Percentiles rank a stretch among this genome's conserved stretches.
These are phyloP conservation scores for Cladosporium austrohemisphaericum DNA, from an alignment of 2,329 filamentous ascomycete genomes.

Conservation along the genomic window DNA sequence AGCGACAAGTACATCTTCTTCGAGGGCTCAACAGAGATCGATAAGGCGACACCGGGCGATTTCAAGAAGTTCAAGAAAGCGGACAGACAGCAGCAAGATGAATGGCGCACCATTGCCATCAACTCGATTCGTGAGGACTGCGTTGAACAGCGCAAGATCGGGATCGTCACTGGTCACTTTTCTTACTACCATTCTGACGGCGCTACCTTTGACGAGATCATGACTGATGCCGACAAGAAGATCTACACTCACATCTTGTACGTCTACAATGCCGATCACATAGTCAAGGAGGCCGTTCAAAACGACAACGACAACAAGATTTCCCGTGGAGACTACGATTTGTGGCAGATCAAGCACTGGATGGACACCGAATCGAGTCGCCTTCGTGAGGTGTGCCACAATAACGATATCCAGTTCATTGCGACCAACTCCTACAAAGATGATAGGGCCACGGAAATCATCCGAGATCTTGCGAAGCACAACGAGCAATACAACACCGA, in stretches of 20 bases:
- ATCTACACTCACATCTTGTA: slow-evolving; percentile 59
- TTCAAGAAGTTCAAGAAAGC: slow-evolving; percentile 49
- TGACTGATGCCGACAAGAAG: slow-evolving; percentile 44
- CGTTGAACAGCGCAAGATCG: slow-evolving; percentile 32
- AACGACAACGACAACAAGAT: slow-evolving; percentile 32
- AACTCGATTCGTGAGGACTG: slow-evolving; percentile 41
- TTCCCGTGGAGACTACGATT: slow-evolving; percentile 28
- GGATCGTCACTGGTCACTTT: slow-evolving; percentile 54
- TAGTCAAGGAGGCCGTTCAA: slow-evolving; percentile 38
- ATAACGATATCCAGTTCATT: slow-evolving; percentile 48
- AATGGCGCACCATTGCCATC: slow-evolving; percentile 47
- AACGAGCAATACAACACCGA: slow-evolving; percentile 39
- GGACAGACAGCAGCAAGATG: slow-evolving; percentile 30
- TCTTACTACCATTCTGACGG: slow-evolving; percentile 54
- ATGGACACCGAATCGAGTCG: slow-evolving; percentile 43
- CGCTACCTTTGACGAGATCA: slow-evolving; percentile 31
- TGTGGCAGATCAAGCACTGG: slow-evolving; percentile 46
- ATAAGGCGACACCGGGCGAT: slow-evolving; percentile 42
- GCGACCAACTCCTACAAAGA: slow-evolving; percentile 19
- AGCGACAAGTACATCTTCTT: slow-evolving; percentile 43
- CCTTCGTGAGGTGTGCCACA: slow-evolving; percentile 44
- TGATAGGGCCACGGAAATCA: slow-evolving; percentile 25
- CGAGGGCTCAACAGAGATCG: slow-evolving; percentile 53
- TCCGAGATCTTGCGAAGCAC: slow-evolving; percentile 40
- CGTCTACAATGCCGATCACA: slow-evolving; percentile 40